Evolutionary conservation across 345 rosid genomes (phyloP), one percentile per base, ranked within the genome.

Genomic region (Cardamine chenopodiifolia): DNA sequence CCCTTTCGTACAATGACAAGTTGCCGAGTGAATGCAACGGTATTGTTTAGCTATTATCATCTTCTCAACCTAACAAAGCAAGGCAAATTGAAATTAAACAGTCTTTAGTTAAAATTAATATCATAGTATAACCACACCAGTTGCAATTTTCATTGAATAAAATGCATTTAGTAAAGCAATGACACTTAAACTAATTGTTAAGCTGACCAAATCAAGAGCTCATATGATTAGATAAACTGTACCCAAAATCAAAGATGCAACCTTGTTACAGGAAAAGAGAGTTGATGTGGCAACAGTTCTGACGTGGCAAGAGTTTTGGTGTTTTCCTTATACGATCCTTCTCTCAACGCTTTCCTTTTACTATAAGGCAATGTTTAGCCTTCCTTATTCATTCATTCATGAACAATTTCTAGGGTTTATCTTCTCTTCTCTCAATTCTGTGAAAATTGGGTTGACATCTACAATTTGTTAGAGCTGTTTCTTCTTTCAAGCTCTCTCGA

Each of bases 11-110:
- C 99, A 95, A 77, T 84, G 91, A 77, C 99, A 95, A 74, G 90
- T 95, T 2, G 93, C 81, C 1, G 99, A 95, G 85, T 95, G 99
- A 78, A 89, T 78, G 80, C 99, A 95, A 19, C 98, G 93, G 75
- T 92, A 86, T 61, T 95, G 98, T 82, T 92, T 95, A 14, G 90
- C 87, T 60, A 92, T 79, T 47, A 88, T 83, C 94, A 91, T 91
- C 57, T 12, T 58, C 68, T 79, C 70, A 55, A 71, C 78, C 69
- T 59, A 61, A 29, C 63, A 57, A 56, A 28, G 2, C 8, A 9
- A 61, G 61, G 13, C 42, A 72, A 31, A 47, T 18, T 19, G 5
- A 7, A 2, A 1, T 14, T 5, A 42, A 42, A 42, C 40, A 29
- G 3, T 45, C 64, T 57, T 57, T 28, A 70, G 28, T 13, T 60